phyloP scores from a whole-genome alignment of 176 grass and related monocot species.

The Coix lacrymajobi region DNA sequence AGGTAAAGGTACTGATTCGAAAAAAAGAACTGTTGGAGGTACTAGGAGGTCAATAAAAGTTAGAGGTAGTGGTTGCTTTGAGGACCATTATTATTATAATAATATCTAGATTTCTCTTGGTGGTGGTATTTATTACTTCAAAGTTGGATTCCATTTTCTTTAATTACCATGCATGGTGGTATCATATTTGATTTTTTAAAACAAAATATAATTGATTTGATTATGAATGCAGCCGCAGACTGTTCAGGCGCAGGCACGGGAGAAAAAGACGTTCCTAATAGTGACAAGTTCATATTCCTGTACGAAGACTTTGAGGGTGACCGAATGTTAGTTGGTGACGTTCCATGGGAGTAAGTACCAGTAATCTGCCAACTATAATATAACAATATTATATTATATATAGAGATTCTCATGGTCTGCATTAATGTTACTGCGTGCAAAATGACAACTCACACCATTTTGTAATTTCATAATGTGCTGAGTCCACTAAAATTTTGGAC shows the following conservation, averaged over 20 bases:
- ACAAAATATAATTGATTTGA: not conserved
- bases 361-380: not conserved
- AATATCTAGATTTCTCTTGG: not conserved
- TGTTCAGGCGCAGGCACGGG: not conserved
- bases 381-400: not conserved
- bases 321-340: conserved; percentile 83
- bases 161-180: not conserved
- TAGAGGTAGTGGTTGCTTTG: not conserved
- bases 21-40: not conserved
- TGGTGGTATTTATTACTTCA: not conserved
- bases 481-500: not conserved
- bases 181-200: not conserved
- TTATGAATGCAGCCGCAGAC: conserved; percentile 34
- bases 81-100: not conserved
- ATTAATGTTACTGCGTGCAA: not conserved
- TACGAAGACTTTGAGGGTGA: conserved; percentile 94
- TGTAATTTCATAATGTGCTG: not conserved
- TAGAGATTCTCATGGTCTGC: not conserved
- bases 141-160: not conserved
- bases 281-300: conserved; percentile 54
- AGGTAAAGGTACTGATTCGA: not conserved
- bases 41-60: not conserved
- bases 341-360: conserved; percentile 88
- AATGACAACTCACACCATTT: not conserved
- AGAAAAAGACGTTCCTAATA: conserved; percentile 10